A percentile compares a stretch with the other conserved stretches of the same genome.
Conservation (phyloP, 2,329 filamentous ascomycete species). For the Stagonosporopsis rhizophila region DNA sequence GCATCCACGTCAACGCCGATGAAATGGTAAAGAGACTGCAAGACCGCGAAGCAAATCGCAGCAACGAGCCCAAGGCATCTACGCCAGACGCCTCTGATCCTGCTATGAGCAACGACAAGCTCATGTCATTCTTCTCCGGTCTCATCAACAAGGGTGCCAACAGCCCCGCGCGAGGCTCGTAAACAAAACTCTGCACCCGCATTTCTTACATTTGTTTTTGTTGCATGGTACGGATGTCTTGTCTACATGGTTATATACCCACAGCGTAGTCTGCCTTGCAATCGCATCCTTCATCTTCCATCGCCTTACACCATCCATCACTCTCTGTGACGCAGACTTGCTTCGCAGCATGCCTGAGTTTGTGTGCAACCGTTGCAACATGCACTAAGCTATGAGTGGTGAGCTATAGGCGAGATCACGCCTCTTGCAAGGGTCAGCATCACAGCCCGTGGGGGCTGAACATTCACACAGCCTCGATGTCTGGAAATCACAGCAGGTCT, state of each 20-base stretch:
- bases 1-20: constrained; percentile 93
- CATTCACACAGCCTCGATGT: not conserved
- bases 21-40: constrained; percentile 89
- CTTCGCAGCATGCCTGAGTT: not conserved
- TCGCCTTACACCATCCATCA: not conserved
- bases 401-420: not conserved
- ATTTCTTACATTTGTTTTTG: not conserved
- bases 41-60: constrained; percentile 49
- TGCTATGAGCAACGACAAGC: constrained; percentile 50
- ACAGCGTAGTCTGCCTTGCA: constrained; percentile 21
- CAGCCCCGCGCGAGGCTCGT: constrained; percentile 33
- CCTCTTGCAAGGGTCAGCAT: not conserved
- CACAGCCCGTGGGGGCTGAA: not conserved
- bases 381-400: not conserved
- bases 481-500: not conserved
- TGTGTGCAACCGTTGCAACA: not conserved
- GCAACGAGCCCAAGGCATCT: constrained; percentile 37
- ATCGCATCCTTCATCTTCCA: constrained; percentile 4
- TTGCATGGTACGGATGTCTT: constrained; percentile 17
- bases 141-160: constrained; percentile 46
- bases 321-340: not conserved
- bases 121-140: constrained; percentile 50
- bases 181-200: not conserved
- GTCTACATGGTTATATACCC: constrained; percentile 25
- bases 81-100: constrained; percentile 36